Conservation (phyloP, 2,329 filamentous ascomycete species). For the Fusarium miscanthi region DNA sequence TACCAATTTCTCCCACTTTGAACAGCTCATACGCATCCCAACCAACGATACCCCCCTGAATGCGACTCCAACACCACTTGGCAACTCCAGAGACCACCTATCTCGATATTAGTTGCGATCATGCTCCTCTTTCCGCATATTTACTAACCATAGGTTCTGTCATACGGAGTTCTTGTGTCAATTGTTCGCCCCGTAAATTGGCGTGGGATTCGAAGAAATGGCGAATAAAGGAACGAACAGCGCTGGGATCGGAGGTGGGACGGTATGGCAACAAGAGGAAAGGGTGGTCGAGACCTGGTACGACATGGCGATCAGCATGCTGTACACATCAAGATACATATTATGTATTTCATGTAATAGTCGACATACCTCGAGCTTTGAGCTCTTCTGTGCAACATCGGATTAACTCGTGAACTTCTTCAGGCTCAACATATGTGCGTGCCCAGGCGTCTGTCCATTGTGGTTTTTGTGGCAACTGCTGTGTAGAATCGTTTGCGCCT, state of each 20-base stretch:
- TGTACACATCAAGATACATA: slow-evolving; percentile 1
- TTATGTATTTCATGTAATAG: slow-evolving; percentile 2
- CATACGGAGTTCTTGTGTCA: slow-evolving; percentile 89
- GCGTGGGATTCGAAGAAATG: slow-evolving; percentile 85
- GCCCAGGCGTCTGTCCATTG: slow-evolving; percentile 90
- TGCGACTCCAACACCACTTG: slow-evolving; percentile 98
- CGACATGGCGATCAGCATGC: slow-evolving; percentile 36
- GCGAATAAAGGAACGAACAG: slow-evolving; percentile 90
- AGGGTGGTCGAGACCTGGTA: slow-evolving; percentile 83
- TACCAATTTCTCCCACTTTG: slow-evolving; percentile 91
- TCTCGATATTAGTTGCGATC: slow-evolving; percentile 38
- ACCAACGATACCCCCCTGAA: slow-evolving; percentile 90
- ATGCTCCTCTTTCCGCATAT: not conserved
- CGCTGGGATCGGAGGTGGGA: slow-evolving; percentile 90
- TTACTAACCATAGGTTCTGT: slow-evolving; percentile 87
- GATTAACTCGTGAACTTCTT: slow-evolving; percentile 90
- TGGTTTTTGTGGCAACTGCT: slow-evolving; percentile 73
- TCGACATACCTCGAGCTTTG: slow-evolving; percentile 85
- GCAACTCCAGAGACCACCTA: slow-evolving; percentile 92
- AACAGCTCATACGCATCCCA: slow-evolving; percentile 99
- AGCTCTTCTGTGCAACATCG: slow-evolving; percentile 88
- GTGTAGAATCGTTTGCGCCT: slow-evolving; percentile 62
- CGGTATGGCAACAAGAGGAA: slow-evolving; percentile 96
- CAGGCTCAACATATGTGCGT: slow-evolving; percentile 82
- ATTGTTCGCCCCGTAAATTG: slow-evolving; percentile 72